phyloP scores from a whole-genome alignment of 331 rosid genomes.

The Saraca asoca region DNA sequence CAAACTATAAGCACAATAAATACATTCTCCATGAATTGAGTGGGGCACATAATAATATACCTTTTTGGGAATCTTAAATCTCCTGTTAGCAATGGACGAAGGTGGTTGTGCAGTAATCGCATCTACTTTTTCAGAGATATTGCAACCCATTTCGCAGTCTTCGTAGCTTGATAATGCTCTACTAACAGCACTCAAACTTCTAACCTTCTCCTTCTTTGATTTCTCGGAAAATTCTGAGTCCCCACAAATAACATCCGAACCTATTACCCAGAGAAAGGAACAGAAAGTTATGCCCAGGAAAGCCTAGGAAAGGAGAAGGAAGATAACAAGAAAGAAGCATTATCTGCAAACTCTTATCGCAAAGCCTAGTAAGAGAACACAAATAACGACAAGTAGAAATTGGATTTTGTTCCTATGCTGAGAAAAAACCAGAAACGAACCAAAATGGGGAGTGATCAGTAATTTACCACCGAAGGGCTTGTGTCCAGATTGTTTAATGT shows the following conservation, averaged over 20 bases:
- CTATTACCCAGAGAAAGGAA: constrained; percentile 24
- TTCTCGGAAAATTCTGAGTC: constrained; percentile 44
- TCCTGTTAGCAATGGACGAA: constrained; percentile 37
- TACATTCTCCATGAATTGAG: background rate
- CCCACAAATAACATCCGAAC: constrained; percentile 31
- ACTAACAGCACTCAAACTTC: constrained; percentile 54
- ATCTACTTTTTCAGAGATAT: constrained; percentile 43
- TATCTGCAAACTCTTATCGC: constrained; percentile 47
- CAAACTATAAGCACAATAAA: background rate
- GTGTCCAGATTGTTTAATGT: constrained; percentile 44
- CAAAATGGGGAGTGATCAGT: constrained; percentile 31
- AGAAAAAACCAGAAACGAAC: constrained; percentile 36
- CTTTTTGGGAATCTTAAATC: constrained; percentile 54
- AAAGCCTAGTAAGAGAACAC: constrained; percentile 33
- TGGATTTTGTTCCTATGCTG: constrained; percentile 42
- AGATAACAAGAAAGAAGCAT: constrained; percentile 42
- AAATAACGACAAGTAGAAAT: constrained; percentile 53
- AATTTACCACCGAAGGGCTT: constrained; percentile 52
- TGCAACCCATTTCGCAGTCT: constrained; percentile 51
- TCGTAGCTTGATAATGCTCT: constrained; percentile 36
- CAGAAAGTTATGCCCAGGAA: constrained; percentile 11
- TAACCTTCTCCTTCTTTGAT: constrained; percentile 65
- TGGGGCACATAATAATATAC: constrained; percentile 32
- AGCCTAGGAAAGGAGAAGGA: background rate
- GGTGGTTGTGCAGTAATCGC: constrained; percentile 33